Conservation (phyloP, 2,329 filamentous ascomycete species). For the Drechslerella dactyloides region DNA sequence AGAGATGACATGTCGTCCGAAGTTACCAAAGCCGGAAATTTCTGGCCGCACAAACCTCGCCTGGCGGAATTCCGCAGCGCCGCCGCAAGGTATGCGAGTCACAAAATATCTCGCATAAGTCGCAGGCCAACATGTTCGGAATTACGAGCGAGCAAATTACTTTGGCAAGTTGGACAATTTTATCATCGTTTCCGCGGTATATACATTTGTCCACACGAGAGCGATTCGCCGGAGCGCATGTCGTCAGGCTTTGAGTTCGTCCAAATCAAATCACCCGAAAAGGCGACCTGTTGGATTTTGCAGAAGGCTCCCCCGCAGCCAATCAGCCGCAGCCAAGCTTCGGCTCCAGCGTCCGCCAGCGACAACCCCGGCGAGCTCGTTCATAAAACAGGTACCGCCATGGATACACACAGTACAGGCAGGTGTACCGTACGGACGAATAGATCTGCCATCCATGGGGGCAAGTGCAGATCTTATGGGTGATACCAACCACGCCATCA, state of each 20-base stretch:
- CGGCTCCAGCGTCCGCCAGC: not conserved
- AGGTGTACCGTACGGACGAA: not conserved
- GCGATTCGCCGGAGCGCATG: slow-evolving; percentile 6
- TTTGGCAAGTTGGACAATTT: too few species aligned
- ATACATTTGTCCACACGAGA: not conserved
- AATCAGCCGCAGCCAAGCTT: slow-evolving; percentile 46
- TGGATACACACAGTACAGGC: slow-evolving; percentile 30
- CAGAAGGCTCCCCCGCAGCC: slow-evolving; percentile 21
- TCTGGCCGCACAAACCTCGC: slow-evolving; percentile 41
- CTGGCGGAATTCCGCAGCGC: slow-evolving; percentile 16
- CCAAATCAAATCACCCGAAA: too few species aligned
- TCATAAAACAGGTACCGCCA: not conserved
- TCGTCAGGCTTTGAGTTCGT: too few species aligned
- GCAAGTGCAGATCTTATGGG: too few species aligned
- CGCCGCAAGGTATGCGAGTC: not conserved
- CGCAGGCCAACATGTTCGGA: too few species aligned
- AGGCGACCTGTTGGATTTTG: slow-evolving; percentile 42
- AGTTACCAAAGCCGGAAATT: slow-evolving; percentile 52
- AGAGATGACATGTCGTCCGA: slow-evolving; percentile 51
- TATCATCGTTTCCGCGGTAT: too few species aligned
- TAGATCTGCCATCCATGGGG: not conserved
- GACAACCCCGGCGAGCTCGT: not conserved
- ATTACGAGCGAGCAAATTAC: too few species aligned
- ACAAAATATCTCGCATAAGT: too few species aligned
- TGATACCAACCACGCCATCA: not conserved